These are phyloP conservation scores for Fomitiporia mediterranea DNA, from an alignment of 1,284 basidiomycete species.

Conservation along the genomic window DNA sequence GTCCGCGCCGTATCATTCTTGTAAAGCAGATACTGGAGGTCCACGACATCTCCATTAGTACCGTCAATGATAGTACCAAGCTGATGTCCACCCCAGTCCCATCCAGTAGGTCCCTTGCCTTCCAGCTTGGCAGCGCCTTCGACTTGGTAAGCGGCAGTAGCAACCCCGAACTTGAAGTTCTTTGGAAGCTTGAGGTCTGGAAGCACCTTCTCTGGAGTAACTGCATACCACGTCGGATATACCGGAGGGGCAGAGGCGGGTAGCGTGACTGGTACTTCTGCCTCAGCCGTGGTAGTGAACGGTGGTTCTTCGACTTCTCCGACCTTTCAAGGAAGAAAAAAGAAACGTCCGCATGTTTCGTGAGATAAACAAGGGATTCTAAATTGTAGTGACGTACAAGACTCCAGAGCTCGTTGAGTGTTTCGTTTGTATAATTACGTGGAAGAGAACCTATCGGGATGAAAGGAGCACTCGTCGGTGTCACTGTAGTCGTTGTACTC, in stretches of 20 bases:
- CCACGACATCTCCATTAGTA: conserved; percentile 34
- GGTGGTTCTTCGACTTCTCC: conserved; percentile 41
- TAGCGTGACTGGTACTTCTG: conserved; percentile 34
- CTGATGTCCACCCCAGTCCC: conserved; percentile 47
- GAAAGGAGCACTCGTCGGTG: conserved; percentile 23
- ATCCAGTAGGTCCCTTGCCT: conserved; percentile 43
- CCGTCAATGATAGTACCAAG: conserved; percentile 20
- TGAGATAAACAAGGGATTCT: neutral
- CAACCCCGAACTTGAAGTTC: conserved; percentile 43
- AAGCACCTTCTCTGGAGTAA: conserved; percentile 37
- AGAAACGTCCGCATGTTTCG: too few species aligned
- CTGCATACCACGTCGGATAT: conserved; percentile 43
- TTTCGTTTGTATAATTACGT: conserved; percentile 35
- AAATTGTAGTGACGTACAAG: conserved; percentile 30
- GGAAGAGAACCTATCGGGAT: conserved; percentile 38
- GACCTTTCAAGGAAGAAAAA: too few species aligned
- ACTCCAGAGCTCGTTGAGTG: conserved; percentile 39
- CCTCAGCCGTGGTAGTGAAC: conserved; percentile 40
- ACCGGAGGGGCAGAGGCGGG: conserved; percentile 42
- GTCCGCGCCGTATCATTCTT: conserved; percentile 43
- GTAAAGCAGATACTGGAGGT: conserved; percentile 45
- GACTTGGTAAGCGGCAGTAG: conserved; percentile 45
- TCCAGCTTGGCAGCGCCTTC: conserved; percentile 45
- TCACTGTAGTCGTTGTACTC: neutral
- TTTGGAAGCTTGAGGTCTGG: conserved; percentile 38